Evolutionary conservation across 805 yeast species (phyloP), one percentile per base, ranked within the genome.

Genomic region (Tetrapisispora nanseiensis): DNA sequence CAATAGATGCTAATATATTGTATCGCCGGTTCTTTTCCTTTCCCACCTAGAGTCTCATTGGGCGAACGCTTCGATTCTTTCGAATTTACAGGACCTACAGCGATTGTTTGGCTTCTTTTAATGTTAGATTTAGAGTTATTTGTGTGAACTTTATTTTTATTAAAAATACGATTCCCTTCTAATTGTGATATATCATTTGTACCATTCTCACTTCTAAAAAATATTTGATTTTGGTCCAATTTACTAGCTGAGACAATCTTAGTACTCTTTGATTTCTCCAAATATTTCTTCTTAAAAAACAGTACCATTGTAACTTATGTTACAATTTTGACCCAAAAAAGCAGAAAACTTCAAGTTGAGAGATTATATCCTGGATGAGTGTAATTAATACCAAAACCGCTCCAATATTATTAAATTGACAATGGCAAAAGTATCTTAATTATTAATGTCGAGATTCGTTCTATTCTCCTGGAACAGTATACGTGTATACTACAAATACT

Each of bases 1-100:
- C 79, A 74, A 33, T 39, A 8, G 5, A 18, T 32, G 15, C 30
- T 39, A 1, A 23, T 24, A 6, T 16, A 9, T 29, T 37, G 22
- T 23, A 19, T 30, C 8, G 28, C n/a, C 5, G 26, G 13, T 13
- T 23, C n/a, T 4, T 27, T 19, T 27, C n/a, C 32, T 6, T 36
- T 27, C 15, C 7, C 29, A 22, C 13, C 11, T 23, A 23, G 19
- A 4, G 32, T 27, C 2, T 27, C 28, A 11, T 28, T 35, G n/a
- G 34, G 21, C n/a, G n/a, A n/a, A n/a, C n/a, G n/a, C n/a, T n/a
- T n/a, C n/a, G n/a, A n/a, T n/a, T n/a, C n/a, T n/a, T n/a, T n/a
- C n/a, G n/a, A n/a, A 18, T 32, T 32, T 8, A 9, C 11, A 6
- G 38, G 38, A 6, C 12, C 20, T 15, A 21, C 38, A 2, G 26